These are phyloP conservation scores for Dentipellis fragilis DNA, from an alignment of 768 basidiomycete genomes.

Conservation along the genomic window DNA sequence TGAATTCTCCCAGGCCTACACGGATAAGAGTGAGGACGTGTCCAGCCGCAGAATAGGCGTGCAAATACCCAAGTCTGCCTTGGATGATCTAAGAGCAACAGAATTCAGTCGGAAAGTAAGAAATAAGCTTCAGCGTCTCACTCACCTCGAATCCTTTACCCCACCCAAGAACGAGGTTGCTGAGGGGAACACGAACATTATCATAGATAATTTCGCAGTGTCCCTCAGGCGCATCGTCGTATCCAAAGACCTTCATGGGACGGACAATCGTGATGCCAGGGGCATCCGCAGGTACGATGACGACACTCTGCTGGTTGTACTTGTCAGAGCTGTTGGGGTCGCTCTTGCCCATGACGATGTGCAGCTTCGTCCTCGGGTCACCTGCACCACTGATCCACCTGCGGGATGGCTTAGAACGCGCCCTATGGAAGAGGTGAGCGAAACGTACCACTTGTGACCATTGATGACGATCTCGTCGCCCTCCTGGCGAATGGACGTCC, in stretches of 20 bases:
- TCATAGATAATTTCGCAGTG: conserved; percentile 95
- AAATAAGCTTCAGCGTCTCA: neutral
- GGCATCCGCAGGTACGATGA: conserved; percentile 83
- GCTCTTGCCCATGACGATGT: conserved; percentile 93
- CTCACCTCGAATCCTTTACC: conserved; percentile 87
- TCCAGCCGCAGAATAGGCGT: neutral
- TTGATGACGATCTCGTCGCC: conserved; percentile 87
- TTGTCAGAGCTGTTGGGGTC: conserved; percentile 71
- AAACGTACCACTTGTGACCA: conserved; percentile 84
- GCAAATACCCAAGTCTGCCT: conserved; percentile 78
- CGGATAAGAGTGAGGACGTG: neutral
- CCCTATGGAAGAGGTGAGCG: neutral
- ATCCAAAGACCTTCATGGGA: conserved; percentile 91
- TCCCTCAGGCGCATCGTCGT: conserved; percentile 93
- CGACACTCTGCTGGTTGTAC: conserved; percentile 86
- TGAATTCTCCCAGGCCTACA: conserved; percentile 88
- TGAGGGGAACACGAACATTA: conserved; percentile 81
- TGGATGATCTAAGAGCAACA: conserved; percentile 59
- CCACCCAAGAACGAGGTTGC: conserved; percentile 84
- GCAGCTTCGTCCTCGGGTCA: conserved; percentile 80
- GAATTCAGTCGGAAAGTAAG: neutral
- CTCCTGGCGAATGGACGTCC: conserved; percentile 74
- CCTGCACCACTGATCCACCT: conserved; percentile 99
- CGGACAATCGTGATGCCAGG: conserved; percentile 84
- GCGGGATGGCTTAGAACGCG: neutral